Percentiles rank a stretch among this genome's conserved stretches.
phyloP scores from a whole-genome alignment of 2,329 filamentous ascomycete genomes.

The Pyrenochaeta sp. region DNA sequence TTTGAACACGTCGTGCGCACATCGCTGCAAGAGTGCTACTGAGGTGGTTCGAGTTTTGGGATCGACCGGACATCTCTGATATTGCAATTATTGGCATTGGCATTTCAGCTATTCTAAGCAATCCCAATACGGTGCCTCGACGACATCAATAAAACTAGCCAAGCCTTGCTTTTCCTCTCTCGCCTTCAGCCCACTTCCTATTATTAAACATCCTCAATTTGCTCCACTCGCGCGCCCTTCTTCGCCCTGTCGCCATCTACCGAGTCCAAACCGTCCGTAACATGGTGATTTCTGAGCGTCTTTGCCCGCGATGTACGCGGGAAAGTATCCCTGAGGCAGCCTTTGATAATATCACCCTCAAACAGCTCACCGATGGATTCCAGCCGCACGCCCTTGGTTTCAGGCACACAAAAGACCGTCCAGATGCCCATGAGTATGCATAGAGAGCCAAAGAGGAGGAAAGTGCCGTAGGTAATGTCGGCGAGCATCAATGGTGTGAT shows the following conservation, averaged over 20 bases:
- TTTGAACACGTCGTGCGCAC: constrained; percentile 24
- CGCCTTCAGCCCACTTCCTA: neutral
- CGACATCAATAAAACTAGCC: constrained; percentile 2
- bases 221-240: constrained; percentile 37
- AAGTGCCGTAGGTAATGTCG: constrained; percentile 55
- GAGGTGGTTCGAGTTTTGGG: neutral
- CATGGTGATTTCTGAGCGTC: constrained; percentile 42
- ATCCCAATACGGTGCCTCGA: neutral
- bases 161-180: constrained; percentile 5
- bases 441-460: constrained; percentile 52
- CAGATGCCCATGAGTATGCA: constrained; percentile 56
- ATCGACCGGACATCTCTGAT: neutral
- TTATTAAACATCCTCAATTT: constrained; percentile 38
- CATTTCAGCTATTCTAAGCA: neutral
- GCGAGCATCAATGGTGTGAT: constrained; percentile 55
- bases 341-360: constrained; percentile 53
- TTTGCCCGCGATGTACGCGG: constrained; percentile 49
- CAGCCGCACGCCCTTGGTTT: constrained; percentile 55
- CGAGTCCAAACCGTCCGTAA: constrained; percentile 39
- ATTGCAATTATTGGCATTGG: neutral
- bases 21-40: neutral
- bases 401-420: constrained; percentile 53
- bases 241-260: constrained; percentile 27
- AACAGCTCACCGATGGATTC: constrained; percentile 55
- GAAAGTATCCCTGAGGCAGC: constrained; percentile 50